Conservation (phyloP, 352 stramenopile genomes). For the Phytopythium cucurbitacearum region DNA sequence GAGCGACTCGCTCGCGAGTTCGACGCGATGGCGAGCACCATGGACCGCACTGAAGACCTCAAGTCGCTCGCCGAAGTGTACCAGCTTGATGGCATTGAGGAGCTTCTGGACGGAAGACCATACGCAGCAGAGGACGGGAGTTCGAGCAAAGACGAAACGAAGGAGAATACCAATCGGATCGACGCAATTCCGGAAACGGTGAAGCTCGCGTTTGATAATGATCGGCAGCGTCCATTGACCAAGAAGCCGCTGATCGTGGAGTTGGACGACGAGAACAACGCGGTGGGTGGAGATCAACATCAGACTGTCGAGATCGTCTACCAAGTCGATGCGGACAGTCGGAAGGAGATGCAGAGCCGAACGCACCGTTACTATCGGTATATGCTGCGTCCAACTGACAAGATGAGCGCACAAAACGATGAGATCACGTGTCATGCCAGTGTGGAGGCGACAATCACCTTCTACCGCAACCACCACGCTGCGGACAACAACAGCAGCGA, state of each 20-base stretch:
- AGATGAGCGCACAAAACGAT: background rate
- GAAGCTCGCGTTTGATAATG: conserved; percentile 44
- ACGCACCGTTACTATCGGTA: conserved; percentile 63
- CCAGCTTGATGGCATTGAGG: conserved; percentile 75
- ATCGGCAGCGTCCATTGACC: background rate
- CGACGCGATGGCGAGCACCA: conserved; percentile 29
- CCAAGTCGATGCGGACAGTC: conserved; percentile 31
- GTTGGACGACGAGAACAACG: conserved; percentile 31
- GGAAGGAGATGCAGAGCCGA: conserved; percentile 54
- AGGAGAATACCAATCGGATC: conserved; percentile 7
- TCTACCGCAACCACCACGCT: conserved; percentile 9
- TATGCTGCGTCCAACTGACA: conserved; percentile 16
- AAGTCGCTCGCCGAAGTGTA: conserved; percentile 69
- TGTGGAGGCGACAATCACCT: conserved; percentile 26
- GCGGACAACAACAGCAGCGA: conserved; percentile 3
- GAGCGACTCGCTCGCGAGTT: conserved; percentile 38
- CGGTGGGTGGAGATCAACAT: background rate
- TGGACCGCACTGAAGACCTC: conserved; percentile 59
- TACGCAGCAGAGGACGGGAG: background rate
- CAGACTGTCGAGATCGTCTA: conserved; percentile 31
- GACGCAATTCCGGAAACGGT: conserved; percentile 24
- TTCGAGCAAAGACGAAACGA: conserved; percentile 5
- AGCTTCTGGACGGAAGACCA: conserved; percentile 34
- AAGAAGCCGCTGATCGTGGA: conserved; percentile 68
- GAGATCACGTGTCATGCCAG: conserved; percentile 30